Percentiles rank a stretch among this genome's conserved stretches.
Evolutionary conservation across 2,329 filamentous ascomycete genomes (phyloP).

Genomic region (Arthrobotrys conoides): DNA sequence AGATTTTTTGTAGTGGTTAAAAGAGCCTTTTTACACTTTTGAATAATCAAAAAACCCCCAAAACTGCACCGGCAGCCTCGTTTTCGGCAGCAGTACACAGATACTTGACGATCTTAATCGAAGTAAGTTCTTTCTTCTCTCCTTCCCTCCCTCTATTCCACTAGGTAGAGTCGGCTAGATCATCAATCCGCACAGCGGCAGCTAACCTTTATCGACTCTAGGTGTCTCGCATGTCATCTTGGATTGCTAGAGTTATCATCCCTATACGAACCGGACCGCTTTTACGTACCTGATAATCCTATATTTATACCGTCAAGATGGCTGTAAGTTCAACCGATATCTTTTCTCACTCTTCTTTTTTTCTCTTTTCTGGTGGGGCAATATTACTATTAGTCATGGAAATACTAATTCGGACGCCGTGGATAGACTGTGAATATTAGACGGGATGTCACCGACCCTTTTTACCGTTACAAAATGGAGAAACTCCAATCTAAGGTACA

Average conservation of each 20-base stretch:
- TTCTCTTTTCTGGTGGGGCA: conserved; percentile 2
- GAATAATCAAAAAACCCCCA: conserved; percentile 23
- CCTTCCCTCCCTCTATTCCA: background rate
- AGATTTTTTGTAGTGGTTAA: conserved; percentile 62
- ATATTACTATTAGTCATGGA: conserved; percentile 15
- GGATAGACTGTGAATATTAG: conserved; percentile 88
- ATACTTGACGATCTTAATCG: conserved; percentile 34
- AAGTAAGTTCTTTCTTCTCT: conserved; percentile 41
- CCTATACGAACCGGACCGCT: conserved; percentile 58
- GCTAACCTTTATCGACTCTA: conserved; percentile 11
- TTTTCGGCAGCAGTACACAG: conserved; percentile 39
- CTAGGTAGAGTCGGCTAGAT: background rate
- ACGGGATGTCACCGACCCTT: conserved; percentile 96
- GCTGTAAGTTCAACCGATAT: conserved; percentile 40
- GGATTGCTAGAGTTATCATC: conserved; percentile 47
- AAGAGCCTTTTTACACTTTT: conserved; percentile 37
- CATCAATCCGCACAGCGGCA: background rate
- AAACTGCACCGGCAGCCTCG: conserved; percentile 27
- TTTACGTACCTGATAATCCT: conserved; percentile 56
- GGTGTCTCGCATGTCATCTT: conserved; percentile 61
- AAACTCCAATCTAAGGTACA: conserved; percentile 85
- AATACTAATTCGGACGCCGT: background rate
- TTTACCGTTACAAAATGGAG: conserved; percentile 99
- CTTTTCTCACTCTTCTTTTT: background rate
- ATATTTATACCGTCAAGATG: conserved; percentile 52